phyloP scores from a whole-genome alignment of 2,329 filamentous ascomycete genomes.

The Monosporascus sp. region DNA sequence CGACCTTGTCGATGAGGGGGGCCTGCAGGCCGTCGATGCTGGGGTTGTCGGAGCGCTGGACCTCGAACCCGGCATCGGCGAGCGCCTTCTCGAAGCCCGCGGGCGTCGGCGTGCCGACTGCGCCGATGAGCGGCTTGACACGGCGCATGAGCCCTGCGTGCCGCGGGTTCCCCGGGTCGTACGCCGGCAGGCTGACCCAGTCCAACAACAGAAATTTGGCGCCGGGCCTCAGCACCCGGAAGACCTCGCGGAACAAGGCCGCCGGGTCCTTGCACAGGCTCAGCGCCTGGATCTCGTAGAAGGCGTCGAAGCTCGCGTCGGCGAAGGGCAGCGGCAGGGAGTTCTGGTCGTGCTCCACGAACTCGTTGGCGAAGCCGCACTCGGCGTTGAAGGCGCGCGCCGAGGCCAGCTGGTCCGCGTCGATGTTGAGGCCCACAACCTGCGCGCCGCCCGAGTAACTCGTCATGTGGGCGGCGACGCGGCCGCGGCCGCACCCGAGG shows the following conservation, averaged over 20 bases:
- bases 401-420: conserved; percentile 41
- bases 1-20: conserved; percentile 48
- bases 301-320: conserved; percentile 44
- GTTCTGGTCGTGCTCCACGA: conserved; percentile 47
- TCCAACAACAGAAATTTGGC: conserved; percentile 45
- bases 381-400: conserved; percentile 25
- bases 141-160: conserved; percentile 48
- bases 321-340: conserved; percentile 45
- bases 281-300: conserved; percentile 54
- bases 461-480: conserved; percentile 49
- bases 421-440: conserved; percentile 49
- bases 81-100: conserved; percentile 40
- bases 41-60: conserved; percentile 45
- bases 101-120: conserved; percentile 49
- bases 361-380: conserved; percentile 35
- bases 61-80: conserved; percentile 39
- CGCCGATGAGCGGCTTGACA: conserved; percentile 50
- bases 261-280: conserved; percentile 46
- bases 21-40: conserved; percentile 46
- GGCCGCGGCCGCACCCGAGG: conserved; percentile 47
- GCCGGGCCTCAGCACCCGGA: conserved; percentile 44
- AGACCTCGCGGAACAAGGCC: conserved; percentile 42
- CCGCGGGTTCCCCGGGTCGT: conserved; percentile 39
- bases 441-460: conserved; percentile 40
- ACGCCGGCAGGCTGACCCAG: conserved; percentile 47